Percentiles rank a stretch among this genome's conserved stretches.
phyloP scores from a whole-genome alignment of 164 flowering plant species.

The Annona squamosa region DNA sequence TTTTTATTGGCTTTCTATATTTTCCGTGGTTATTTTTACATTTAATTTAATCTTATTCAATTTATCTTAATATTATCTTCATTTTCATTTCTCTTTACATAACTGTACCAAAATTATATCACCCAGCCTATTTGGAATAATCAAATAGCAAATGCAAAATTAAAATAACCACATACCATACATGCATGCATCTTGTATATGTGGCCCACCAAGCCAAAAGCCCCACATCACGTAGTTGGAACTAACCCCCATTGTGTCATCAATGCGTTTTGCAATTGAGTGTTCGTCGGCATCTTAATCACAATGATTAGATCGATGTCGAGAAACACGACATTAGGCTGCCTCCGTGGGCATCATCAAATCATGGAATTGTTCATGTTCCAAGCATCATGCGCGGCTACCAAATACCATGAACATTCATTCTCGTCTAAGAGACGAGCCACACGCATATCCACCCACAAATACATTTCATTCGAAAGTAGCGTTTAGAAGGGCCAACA shows the following conservation, averaged over 20 bases:
- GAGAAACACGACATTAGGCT: slow-evolving; percentile 1
- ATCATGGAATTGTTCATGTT: slow-evolving; percentile 4
- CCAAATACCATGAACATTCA: not conserved
- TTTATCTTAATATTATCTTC: no score
- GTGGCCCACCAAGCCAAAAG: not conserved
- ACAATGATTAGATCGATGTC: no score
- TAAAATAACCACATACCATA: no score
- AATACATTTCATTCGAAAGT: not conserved
- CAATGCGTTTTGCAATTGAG: not conserved
- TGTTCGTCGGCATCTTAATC: no score
- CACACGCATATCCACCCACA: not conserved
- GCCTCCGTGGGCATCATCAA: slow-evolving; percentile 5
- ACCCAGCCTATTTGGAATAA: no score
- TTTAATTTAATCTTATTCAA: no score
- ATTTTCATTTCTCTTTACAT: no score
- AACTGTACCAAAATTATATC: no score
- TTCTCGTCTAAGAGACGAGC: not conserved
- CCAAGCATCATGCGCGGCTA: not conserved
- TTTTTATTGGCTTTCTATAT: no score
- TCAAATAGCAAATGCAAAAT: no score
- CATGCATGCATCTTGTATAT: not conserved
- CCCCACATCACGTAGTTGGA: not conserved
- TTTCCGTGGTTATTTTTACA: no score
- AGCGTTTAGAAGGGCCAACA: not conserved
- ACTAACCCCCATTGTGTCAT: not conserved